Evolutionary conservation across 2,329 filamentous ascomycete genomes (phyloP), one percentile per base, ranked within the genome.

Genomic region (Epichloe baconii): DNA sequence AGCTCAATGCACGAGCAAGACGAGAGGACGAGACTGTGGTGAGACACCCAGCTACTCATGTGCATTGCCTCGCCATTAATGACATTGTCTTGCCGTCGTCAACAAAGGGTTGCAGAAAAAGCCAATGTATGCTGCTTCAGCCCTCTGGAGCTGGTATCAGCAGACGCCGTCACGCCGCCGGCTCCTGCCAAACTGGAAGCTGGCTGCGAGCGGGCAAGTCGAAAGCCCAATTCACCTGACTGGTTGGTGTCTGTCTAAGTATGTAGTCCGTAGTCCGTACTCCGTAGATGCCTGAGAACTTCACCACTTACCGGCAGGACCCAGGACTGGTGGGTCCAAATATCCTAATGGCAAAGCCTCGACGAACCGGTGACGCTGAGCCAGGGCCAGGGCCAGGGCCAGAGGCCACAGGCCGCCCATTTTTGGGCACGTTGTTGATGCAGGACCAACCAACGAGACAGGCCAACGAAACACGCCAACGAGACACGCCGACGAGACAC

Each of bases 381-480:
- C 42, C 12, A 31, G 26, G 26, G 8, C 26, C 26, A 31, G 26
- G 26, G 8, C 26, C 31, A 31, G 31, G 3, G 3, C 23, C 23
- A 8, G 23, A 26, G 23, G 23, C 7, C 26, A 31, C 3, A 10
- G 8, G 26, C 26, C 1, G 8, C 26, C 26, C 26, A 31, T 31
- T 31, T 31, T 31, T 4, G 8, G 3, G 31, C 31, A 31, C 19
- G 19, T 19, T 3, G 26, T 31, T 31, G 31, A 31, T 31, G 10
- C 31, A 31, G n/a, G 36, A 17, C 14, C 42, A 21, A 15, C 23
- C 23, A 26, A 26, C 23, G 23, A 26, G 1, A 6, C 23, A 56
- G 57, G 54, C 53, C 19, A 19, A 19, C 19, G 19, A 19, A 2
- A 19, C 42, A 56, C 54, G 23, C 26, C 23, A 26, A 26, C 23